A percentile compares a stretch with the other conserved stretches of the same genome.
phyloP scores from a whole-genome alignment of 179 eudicot genomes.

The Corrigiola litoralis region DNA sequence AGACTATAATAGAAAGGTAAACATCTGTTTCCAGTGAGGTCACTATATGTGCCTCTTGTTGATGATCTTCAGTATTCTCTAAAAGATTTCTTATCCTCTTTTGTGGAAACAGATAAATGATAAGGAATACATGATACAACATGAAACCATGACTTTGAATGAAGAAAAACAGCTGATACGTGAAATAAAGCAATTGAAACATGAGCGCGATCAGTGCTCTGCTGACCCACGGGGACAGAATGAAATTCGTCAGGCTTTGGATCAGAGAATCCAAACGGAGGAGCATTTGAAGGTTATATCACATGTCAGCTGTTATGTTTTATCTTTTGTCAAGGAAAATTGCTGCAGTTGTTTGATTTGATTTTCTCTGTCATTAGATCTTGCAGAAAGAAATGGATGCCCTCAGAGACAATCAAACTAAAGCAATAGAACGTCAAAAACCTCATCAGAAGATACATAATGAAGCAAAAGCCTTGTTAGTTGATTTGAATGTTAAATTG shows the following conservation, averaged over 20 bases:
- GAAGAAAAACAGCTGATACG: constrained; percentile 81
- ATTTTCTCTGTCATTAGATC: constrained; percentile 27
- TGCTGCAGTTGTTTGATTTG: not conserved
- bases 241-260: constrained; percentile 68
- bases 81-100: not conserved
- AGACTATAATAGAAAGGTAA: constrained; percentile 65
- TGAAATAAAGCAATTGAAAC: constrained; percentile 78
- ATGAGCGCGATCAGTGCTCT: constrained; percentile 52
- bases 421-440: constrained; percentile 39
- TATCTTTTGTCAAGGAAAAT: not conserved
- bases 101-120: constrained; percentile 46
- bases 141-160: constrained; percentile 65
- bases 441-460: constrained; percentile 46
- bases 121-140: constrained; percentile 72
- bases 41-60: constrained; percentile 4
- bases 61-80: not conserved
- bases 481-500: constrained; percentile 36
- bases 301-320: not conserved
- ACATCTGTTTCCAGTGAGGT: constrained; percentile 5
- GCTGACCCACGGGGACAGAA: constrained; percentile 54
- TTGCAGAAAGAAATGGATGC: constrained; percentile 66
- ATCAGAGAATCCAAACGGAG: constrained; percentile 53
- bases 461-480: constrained; percentile 41
- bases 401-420: constrained; percentile 46
- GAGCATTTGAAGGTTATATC: constrained; percentile 61